Evolutionary conservation across 176 grass and related monocot species (phyloP), one percentile per base, ranked within the genome.

Genomic region (Dactylis glomerata): DNA sequence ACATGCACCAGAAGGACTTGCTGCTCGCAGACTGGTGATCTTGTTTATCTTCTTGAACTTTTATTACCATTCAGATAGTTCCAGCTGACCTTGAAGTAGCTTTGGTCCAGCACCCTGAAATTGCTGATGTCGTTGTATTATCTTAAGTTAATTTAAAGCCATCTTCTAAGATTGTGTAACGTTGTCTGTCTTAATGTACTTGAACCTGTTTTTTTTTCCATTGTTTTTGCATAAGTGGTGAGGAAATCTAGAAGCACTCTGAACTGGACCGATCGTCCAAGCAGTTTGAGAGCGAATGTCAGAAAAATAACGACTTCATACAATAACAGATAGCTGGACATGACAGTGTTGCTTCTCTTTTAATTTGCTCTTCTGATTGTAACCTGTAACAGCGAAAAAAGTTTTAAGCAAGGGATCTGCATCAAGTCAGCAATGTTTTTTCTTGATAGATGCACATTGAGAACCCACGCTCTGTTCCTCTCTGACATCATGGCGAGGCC

Each of bases 21-120:
- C 31, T 97, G 95, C 92, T 79, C 94, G 54, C 84, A 3, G 67
- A 97, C 95, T 49, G 95, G 92, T 72, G 92, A 97, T 52, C 49
- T 88, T 76, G 92, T 88, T 51, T 91, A 17, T 71, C 32, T 30
- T 37, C 13, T 1, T 34, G 8, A 34, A 37, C 24, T 2, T 49
- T 16, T 16, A 3, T 49, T 42, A 42, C 41, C 41, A 45, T n/a
- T 87, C 90, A 97, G 92, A 92, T 97, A 87, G 86, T 90, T 78
- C 95, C 92, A 77, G 88, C 88, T 83, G 95, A 94, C 72, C 59
- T 92, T 47, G 92, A 92, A 88, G 86, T 73, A 68, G 40, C 94
- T 77, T 44, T 94, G 89, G 71, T 91, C 12, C 36, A 72, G 56
- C 92, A 92, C 72, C 95, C 92, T 82, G 90, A 88, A 75, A 89